Evolutionary conservation across 768 basidiomycete species (phyloP).

Genomic region (Calocybe indica): DNA sequence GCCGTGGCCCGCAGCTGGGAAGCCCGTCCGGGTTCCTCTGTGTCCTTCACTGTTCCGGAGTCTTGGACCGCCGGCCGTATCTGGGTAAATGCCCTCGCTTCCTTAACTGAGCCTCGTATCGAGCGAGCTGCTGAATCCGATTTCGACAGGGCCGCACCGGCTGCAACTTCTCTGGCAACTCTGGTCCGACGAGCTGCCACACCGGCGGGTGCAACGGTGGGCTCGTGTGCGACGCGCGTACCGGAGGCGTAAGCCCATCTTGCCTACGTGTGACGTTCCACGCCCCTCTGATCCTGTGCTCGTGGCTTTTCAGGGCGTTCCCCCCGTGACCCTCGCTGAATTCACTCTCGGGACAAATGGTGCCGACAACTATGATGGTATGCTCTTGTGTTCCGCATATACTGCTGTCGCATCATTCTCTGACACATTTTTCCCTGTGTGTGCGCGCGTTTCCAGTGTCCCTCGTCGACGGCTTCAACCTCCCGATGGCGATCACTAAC

Average conservation of each 20-base stretch:
- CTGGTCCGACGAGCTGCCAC: conserved; percentile 50
- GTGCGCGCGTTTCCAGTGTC: conserved; percentile 28
- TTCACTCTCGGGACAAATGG: conserved; percentile 44
- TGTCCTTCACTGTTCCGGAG: conserved; percentile 40
- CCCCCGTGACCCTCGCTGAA: conserved; percentile 63
- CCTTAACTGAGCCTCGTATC: background rate
- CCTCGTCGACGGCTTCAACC: conserved; percentile 60
- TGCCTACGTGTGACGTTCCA: background rate
- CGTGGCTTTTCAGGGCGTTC: conserved; percentile 35
- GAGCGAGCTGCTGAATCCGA: background rate
- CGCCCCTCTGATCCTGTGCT: background rate
- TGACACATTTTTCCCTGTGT: background rate
- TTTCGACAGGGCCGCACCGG: conserved; percentile 46
- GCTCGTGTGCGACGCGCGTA: conserved; percentile 41
- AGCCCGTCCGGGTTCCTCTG: conserved; percentile 18
- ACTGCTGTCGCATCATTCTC: background rate
- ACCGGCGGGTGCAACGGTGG: conserved; percentile 70
- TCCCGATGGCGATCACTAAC: conserved; percentile 55
- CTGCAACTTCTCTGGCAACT: conserved; percentile 50
- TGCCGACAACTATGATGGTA: conserved; percentile 49
- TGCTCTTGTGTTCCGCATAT: conserved; percentile 1
- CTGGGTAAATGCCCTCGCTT: conserved; percentile 25
- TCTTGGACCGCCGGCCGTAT: conserved; percentile 38
- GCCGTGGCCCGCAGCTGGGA: conserved; percentile 17
- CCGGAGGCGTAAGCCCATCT: conserved; percentile 34